Evolutionary conservation across 306 rosid genomes (phyloP), one percentile per base, ranked within the genome.

Genomic region (Morella rubra): DNA sequence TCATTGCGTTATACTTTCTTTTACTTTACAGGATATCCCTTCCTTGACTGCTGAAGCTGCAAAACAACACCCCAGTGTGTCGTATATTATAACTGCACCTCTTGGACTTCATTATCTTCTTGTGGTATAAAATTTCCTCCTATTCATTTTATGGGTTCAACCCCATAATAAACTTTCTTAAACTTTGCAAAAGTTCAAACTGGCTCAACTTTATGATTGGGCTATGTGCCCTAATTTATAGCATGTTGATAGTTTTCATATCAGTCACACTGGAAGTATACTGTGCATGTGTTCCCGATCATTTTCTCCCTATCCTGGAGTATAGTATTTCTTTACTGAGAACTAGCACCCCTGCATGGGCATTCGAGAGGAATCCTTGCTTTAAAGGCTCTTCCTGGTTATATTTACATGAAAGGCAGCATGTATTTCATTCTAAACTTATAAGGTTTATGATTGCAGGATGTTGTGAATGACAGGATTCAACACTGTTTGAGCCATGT

Each of bases 41-140:
- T 89, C 97, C 44, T 92, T 92, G 45, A 84, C 97, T 22, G 93
- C 91, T 20, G 96, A 88, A 84, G 98, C 98, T 60, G 97, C 96
- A 1, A 95, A 88, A 84, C 86, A 87, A 59, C 90, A 92, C 85
- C 93, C 89, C 8, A 92, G 83, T 56, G 94, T 90, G 73, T 78
- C 93, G 5, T 90, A 88, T 67, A 77, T 92, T 2, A 53, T 95
- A 61, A 85, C 97, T 11, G 98, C 98, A 12, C 98, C 98, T 67
- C 96, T 92, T 77, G 98, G 98, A 50, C 86, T 89, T 56, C 97
- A 95, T 60, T 89, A 86, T 5, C 81, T 84, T 44, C 97, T 92
- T 44, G 97, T 92, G 97, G 98, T 92, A 83, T 75, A 87, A 49
- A 61, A 27, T 77, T 67, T 73, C 72, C 64, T 76, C 16, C 19